Conservation (phyloP, 768 basidiomycete genomes). For the Cubamyces sp. region DNA sequence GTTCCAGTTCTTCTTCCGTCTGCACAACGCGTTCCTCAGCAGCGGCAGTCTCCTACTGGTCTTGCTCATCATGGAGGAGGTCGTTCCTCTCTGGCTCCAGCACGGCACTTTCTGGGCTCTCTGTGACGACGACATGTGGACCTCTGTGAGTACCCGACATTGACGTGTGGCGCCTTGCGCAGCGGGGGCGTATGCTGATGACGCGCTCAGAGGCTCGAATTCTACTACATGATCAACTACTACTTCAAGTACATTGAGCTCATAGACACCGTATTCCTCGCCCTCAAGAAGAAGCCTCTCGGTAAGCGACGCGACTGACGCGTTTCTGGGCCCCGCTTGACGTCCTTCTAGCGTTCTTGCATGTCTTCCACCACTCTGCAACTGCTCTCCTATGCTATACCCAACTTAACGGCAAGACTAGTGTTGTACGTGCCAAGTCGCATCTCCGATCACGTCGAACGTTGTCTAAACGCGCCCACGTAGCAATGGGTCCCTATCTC, state of each 20-base stretch:
- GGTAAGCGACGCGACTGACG: constrained; percentile 51
- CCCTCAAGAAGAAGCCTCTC: constrained; percentile 97
- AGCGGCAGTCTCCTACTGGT: constrained; percentile 84
- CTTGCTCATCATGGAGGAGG: constrained; percentile 89
- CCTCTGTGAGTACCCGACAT: constrained; percentile 61
- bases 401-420: constrained; percentile 93
- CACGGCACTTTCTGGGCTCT: constrained; percentile 76
- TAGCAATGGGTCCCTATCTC: constrained; percentile 96
- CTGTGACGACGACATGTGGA: constrained; percentile 82
- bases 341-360: constrained; percentile 71
- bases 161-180: background rate
- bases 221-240: constrained; percentile 99
- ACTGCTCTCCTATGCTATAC: constrained; percentile 94
- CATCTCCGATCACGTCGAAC: background rate
- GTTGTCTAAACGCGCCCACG: background rate
- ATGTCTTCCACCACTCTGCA: constrained; percentile 99
- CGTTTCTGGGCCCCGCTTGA: background rate
- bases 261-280: constrained; percentile 95
- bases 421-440: constrained; percentile 67
- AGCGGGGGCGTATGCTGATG: background rate
- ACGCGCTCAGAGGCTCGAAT: constrained; percentile 73
- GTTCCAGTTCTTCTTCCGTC: constrained; percentile 83
- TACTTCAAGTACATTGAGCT: constrained; percentile 98
- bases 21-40: constrained; percentile 90
- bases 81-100: constrained; percentile 76